Conservation (phyloP, 108 stramenopile species). For the Fragilaria crotonensis region DNA sequence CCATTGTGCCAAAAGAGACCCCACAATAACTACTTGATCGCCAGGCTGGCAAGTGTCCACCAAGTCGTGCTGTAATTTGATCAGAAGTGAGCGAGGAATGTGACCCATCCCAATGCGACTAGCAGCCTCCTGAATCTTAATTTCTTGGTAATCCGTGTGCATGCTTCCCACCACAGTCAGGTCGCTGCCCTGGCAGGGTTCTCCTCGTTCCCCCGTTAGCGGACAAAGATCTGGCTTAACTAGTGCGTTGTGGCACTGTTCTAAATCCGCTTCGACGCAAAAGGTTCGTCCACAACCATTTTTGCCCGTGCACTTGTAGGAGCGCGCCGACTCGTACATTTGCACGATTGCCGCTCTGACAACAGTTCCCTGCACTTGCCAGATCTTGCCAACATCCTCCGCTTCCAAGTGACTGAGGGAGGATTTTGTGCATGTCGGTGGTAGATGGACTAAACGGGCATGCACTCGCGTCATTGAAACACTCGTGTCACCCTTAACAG, state of each 20-base stretch:
- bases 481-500: constrained; percentile 33
- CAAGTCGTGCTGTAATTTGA: constrained; percentile 90
- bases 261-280: constrained; percentile 74
- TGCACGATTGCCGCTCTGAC: constrained; percentile 81
- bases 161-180: constrained; percentile 45
- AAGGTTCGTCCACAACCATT: constrained; percentile 67
- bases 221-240: constrained; percentile 71
- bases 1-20: constrained; percentile 87
- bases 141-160: constrained; percentile 95
- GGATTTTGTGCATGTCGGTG: constrained; percentile 78
- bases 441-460: constrained; percentile 85
- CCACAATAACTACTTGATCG: constrained; percentile 96
- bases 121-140: constrained; percentile 93
- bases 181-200: constrained; percentile 51
- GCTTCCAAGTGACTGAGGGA: constrained; percentile 66
- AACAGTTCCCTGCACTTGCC: constrained; percentile 92
- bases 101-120: constrained; percentile 64
- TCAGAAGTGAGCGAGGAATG: constrained; percentile 85
- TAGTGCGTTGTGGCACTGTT: constrained; percentile 81
- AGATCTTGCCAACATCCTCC: constrained; percentile 79
- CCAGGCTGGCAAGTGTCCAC: constrained; percentile 93
- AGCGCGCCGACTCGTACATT: constrained; percentile 86
- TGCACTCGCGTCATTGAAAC: constrained; percentile 47
- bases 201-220: constrained; percentile 6
- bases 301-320: constrained; percentile 69